Percentiles rank a stretch among this genome's conserved stretches.
Evolutionary conservation across 768 basidiomycete species (phyloP).

Genomic region (Lactifluus pinguis): DNA sequence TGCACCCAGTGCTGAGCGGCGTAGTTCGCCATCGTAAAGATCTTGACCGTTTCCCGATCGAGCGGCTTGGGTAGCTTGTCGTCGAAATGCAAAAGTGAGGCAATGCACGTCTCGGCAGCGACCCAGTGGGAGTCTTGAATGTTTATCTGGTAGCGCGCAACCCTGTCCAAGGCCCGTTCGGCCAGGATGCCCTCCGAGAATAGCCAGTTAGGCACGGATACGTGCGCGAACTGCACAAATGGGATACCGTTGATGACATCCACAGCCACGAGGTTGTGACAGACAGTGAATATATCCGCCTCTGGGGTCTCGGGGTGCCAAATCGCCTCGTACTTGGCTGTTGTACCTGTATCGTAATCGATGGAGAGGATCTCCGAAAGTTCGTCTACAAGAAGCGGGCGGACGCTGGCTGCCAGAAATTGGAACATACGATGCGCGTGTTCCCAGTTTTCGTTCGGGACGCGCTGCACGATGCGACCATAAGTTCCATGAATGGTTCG

Average conservation of each 20-base stretch:
- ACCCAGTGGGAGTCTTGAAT: slow-evolving; percentile 6
- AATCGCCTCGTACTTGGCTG: slow-evolving; percentile 11
- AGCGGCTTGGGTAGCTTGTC: neutral
- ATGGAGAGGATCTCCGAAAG: slow-evolving; percentile 22
- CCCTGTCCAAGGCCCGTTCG: neutral
- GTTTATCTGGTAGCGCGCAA: slow-evolving; percentile 1
- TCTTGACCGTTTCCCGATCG: slow-evolving; percentile 3
- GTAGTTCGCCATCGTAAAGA: slow-evolving; percentile 11
- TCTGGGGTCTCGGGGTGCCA: slow-evolving; percentile 15
- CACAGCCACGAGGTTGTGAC: slow-evolving; percentile 3
- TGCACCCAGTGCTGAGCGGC: slow-evolving; percentile 1
- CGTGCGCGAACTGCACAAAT: slow-evolving; percentile 9
- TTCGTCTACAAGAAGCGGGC: slow-evolving; percentile 19
- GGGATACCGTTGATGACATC: neutral
- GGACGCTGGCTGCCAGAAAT: slow-evolving; percentile 17
- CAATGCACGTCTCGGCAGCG: slow-evolving; percentile 3
- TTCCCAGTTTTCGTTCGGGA: slow-evolving; percentile 15
- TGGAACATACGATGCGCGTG: slow-evolving; percentile 17
- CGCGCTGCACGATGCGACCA: slow-evolving; percentile 20
- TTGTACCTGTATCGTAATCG: slow-evolving; percentile 16
- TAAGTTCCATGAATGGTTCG: slow-evolving; percentile 19
- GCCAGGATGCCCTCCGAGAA: slow-evolving; percentile 3
- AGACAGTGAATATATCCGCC: slow-evolving; percentile 9
- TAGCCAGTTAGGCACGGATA: neutral
- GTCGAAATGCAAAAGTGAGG: slow-evolving; percentile 8